Percentiles rank a stretch among this genome's conserved stretches.
Evolutionary conservation across 139 green algal genomes (phyloP).

Genomic region (Coelastrella sp.): DNA sequence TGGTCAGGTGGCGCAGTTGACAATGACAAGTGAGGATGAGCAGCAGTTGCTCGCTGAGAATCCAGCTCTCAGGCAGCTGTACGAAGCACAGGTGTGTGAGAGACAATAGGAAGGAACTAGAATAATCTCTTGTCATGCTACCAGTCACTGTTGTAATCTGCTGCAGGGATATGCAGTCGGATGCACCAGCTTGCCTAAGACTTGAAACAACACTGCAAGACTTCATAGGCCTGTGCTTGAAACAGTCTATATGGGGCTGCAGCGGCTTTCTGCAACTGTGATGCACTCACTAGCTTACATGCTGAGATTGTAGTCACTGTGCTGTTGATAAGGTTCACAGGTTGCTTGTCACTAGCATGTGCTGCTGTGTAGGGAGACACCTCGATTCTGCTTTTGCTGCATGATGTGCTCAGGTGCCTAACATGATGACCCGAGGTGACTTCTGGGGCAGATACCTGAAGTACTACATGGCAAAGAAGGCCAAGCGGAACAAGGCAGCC

Average conservation of each 20-base stretch:
- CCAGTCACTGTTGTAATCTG: not conserved
- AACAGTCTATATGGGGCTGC: too few relatives aligned
- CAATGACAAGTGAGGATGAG: slow-evolving; percentile 30
- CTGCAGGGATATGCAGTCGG: not conserved
- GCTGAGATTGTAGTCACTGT: too few relatives aligned
- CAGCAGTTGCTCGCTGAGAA: slow-evolving; percentile 43
- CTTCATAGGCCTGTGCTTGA: too few relatives aligned
- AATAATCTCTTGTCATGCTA: not conserved
- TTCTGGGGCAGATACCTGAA: slow-evolving; percentile 36
- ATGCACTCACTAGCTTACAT: too few relatives aligned
- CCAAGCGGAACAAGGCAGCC: not conserved
- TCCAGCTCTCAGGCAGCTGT: slow-evolving; percentile 8
- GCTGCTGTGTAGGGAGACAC: not conserved
- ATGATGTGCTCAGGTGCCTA: not conserved
- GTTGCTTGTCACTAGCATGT: not conserved
- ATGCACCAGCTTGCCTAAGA: too few relatives aligned
- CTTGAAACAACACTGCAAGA: too few relatives aligned
- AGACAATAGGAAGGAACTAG: not conserved
- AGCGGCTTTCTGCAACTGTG: too few relatives aligned
- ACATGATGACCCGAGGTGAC: slow-evolving; percentile 9
- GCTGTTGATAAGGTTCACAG: not conserved
- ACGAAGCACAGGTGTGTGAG: slow-evolving; percentile 35
- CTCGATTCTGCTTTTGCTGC: not conserved
- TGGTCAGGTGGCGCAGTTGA: not conserved
- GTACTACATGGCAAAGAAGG: slow-evolving; percentile 33